Evolutionary conservation across 164 flowering plant species (phyloP).

Genomic region (Cinnamomum micranthum): DNA sequence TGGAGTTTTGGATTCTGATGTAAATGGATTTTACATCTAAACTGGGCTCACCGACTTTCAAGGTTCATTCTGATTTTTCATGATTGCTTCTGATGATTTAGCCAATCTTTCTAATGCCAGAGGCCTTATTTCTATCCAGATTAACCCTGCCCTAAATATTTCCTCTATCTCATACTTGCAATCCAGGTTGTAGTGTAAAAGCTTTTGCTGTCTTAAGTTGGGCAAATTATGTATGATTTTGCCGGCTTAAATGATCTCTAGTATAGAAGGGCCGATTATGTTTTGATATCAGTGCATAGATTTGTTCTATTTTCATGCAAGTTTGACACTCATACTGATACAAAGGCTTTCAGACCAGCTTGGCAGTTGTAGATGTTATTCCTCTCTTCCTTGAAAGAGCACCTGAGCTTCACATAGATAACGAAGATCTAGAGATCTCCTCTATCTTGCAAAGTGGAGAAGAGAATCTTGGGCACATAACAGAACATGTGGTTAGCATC

Average conservation of each 20-base stretch:
- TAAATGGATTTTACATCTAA: no score
- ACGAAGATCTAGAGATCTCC: slow-evolving; percentile 50
- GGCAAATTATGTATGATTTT: neutral
- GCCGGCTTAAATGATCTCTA: neutral
- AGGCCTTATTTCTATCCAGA: no score
- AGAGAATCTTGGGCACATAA: slow-evolving; percentile 16
- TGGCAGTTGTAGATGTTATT: slow-evolving; percentile 68
- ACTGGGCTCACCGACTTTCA: no score
- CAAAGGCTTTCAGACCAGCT: slow-evolving; percentile 39
- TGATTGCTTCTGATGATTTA: no score
- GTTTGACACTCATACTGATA: neutral
- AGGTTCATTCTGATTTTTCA: no score
- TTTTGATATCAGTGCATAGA: neutral
- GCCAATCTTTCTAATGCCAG: no score
- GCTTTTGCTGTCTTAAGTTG: neutral
- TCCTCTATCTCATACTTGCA: neutral
- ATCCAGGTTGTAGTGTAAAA: neutral
- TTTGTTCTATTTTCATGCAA: neutral
- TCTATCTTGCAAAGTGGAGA: slow-evolving; percentile 23
- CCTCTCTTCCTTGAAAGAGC: slow-evolving; percentile 60
- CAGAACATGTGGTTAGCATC: slow-evolving; percentile 38
- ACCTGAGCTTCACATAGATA: slow-evolving; percentile 41
- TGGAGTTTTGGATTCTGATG: no score
- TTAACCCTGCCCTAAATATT: neutral
- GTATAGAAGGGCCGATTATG: neutral